Percentiles rank a stretch among this genome's conserved stretches.
Evolutionary conservation across 352 stramenopile genomes (phyloP).

Genomic region (Pythium rhizo-oryzae): DNA sequence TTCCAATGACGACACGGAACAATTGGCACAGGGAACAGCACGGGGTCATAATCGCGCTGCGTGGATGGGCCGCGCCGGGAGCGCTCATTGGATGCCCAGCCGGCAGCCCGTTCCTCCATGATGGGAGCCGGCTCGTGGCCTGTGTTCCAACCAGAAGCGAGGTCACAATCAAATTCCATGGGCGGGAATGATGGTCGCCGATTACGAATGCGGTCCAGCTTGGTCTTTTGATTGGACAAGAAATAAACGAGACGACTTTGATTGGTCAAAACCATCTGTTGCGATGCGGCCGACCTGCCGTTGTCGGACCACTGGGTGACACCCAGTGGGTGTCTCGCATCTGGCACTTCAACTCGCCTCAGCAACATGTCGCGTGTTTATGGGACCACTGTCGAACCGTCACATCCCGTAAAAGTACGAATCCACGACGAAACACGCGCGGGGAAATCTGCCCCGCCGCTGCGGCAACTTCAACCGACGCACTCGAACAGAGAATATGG

Average conservation of each 20-base stretch:
- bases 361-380: slow-evolving; percentile 23
- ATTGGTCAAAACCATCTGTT: slow-evolving; percentile 10
- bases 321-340: slow-evolving; percentile 10
- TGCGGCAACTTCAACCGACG: slow-evolving; percentile 26
- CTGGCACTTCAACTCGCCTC: slow-evolving; percentile 9
- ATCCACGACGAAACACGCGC: neutral
- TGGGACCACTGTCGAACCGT: slow-evolving; percentile 1
- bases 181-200: slow-evolving; percentile 10
- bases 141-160: neutral
- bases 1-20: slow-evolving; percentile 22
- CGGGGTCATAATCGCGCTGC: slow-evolving; percentile 15
- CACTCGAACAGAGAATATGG: neutral
- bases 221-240: slow-evolving; percentile 1
- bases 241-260: neutral
- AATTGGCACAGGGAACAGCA: slow-evolving; percentile 6
- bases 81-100: neutral
- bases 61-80: neutral
- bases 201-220: slow-evolving; percentile 2
- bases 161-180: slow-evolving; percentile 12
- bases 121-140: neutral
- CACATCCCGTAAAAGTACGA: slow-evolving; percentile 3
- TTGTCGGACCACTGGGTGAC: slow-evolving; percentile 20
- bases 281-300: slow-evolving; percentile 14
- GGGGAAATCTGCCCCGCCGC: neutral
- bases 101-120: neutral